A percentile compares a stretch with the other conserved stretches of the same genome.
These are phyloP conservation scores for Chalara sp. DNA, from an alignment of 2,329 filamentous ascomycete genomes.

Conservation along the genomic window DNA sequence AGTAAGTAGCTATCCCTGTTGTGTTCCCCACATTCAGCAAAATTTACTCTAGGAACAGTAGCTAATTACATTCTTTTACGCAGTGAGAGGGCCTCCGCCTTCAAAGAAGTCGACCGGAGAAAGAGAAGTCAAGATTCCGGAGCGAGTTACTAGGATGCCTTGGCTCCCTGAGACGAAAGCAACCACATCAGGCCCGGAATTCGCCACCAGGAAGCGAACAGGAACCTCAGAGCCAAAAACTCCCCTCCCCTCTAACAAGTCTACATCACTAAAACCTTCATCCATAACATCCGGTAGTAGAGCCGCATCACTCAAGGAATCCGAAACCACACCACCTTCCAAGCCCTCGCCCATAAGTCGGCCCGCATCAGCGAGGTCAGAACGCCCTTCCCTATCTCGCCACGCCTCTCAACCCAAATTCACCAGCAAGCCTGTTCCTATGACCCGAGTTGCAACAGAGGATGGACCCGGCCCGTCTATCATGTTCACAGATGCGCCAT, in stretches of 20 bases:
- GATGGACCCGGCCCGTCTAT: constrained; percentile 64
- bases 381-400: constrained; percentile 42
- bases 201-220: constrained; percentile 1
- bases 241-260: constrained; percentile 1
- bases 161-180: not conserved
- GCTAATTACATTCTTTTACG: not conserved
- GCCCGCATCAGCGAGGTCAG: constrained; percentile 5
- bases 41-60: too few species aligned
- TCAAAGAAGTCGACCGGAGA: constrained; percentile 27
- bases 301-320: constrained; percentile 9
- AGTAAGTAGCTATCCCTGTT: too few species aligned
- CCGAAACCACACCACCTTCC: constrained; percentile 1
- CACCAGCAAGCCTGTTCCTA: constrained; percentile 65
- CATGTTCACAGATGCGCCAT: constrained; percentile 57
- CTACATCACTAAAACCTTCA: too few species aligned
- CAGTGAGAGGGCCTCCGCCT: constrained; percentile 24
- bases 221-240: constrained; percentile 7
- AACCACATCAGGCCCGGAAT: too few species aligned
- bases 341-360: constrained; percentile 11
- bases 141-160: constrained; percentile 7
- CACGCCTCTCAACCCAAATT: constrained; percentile 57
- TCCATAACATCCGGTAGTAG: constrained; percentile 8
- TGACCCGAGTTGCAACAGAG: constrained; percentile 58
- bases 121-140: constrained; percentile 20
- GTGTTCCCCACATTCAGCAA: too few species aligned